Evolutionary conservation across 257 asterid species (phyloP), one percentile per base, ranked within the genome.

Genomic region (Primulina tabacum): DNA sequence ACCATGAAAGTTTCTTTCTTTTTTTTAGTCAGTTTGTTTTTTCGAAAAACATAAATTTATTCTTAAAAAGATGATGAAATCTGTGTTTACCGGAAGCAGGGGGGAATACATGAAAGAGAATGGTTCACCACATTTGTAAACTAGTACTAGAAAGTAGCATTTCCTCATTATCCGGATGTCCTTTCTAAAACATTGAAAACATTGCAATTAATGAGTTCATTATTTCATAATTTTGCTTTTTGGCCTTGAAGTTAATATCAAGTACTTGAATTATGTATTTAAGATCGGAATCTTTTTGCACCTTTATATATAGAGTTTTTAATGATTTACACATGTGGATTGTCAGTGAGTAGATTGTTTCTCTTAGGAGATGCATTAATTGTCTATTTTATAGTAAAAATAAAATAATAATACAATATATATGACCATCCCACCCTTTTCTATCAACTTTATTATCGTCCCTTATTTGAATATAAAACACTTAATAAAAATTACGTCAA

Each of bases 111-210:
- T 43, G 53, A 43, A 11, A 3, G 50, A 40, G 43, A 2, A 32
- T 34, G 34, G 60, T 28, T 28, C 30, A 28, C 30, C 30, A 28
- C 30, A 28, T 28, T 28, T 28, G 11, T 38, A 35, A 57, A 66
- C 34, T 2, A 56, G 37, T 47, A 29, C 17, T 59, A 33, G 56
- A 75, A 76, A 74, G 77, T 69, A 50, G 59, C 24, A 74, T n/a
- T 18, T 75, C 84, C 84, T 79, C 79, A 6, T 79, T 81, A 79
- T 72, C 68, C 84, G 84, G 83, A 40, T 70, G 86, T 84, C 88
- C 72, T 80, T 53, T 71, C 43, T 20, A 52, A 75, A 57, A 81
- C 78, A 30, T 40, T 50, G 64, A 40, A 76, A 76, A 78, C 82
- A 78, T 40, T n/a, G 80, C 77, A 76, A 74, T 79, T 74, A 76